phyloP scores from a whole-genome alignment of 768 basidiomycete genomes.

The Pleurotus salmoneostramineus region DNA sequence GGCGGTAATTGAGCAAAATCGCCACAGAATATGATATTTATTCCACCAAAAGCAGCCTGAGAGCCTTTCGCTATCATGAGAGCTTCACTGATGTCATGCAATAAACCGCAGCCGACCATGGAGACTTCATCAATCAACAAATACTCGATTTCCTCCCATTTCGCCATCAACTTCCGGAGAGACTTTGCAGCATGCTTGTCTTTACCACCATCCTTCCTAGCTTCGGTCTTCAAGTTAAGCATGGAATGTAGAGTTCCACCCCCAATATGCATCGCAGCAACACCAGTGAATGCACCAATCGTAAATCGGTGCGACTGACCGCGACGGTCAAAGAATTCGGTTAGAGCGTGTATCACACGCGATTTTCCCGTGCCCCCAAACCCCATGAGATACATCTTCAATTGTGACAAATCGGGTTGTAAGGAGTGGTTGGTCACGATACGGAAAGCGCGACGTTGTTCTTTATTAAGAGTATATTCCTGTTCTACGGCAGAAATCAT shows the following conservation, averaged over 20 bases:
- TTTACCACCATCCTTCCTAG: neutral
- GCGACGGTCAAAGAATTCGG: slow-evolving; percentile 21
- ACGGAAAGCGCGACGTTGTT: slow-evolving; percentile 27
- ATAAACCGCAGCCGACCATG: slow-evolving; percentile 29
- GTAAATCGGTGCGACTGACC: slow-evolving; percentile 21
- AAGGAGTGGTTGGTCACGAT: slow-evolving; percentile 24
- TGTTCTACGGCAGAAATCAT: slow-evolving; percentile 14
- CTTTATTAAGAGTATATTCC: slow-evolving; percentile 26
- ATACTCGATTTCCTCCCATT: slow-evolving; percentile 37
- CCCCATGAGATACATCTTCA: slow-evolving; percentile 32
- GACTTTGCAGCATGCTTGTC: neutral
- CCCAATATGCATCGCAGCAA: slow-evolving; percentile 32
- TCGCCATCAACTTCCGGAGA: slow-evolving; percentile 11
- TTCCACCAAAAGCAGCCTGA: slow-evolving; percentile 26
- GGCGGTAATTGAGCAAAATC: slow-evolving; percentile 41
- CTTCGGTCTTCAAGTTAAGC: slow-evolving; percentile 13
- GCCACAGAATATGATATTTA: slow-evolving; percentile 38
- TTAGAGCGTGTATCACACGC: slow-evolving; percentile 29
- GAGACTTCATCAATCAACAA: slow-evolving; percentile 37
- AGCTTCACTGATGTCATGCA: slow-evolving; percentile 27
- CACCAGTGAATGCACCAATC: slow-evolving; percentile 30
- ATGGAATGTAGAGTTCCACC: slow-evolving; percentile 38
- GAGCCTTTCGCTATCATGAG: slow-evolving; percentile 27
- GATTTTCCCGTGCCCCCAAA: slow-evolving; percentile 42
- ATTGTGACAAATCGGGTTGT: slow-evolving; percentile 8